Evolutionary conservation across 768 basidiomycete species (phyloP), one percentile per base, ranked within the genome.

Genomic region (Austroboletus eburneus): DNA sequence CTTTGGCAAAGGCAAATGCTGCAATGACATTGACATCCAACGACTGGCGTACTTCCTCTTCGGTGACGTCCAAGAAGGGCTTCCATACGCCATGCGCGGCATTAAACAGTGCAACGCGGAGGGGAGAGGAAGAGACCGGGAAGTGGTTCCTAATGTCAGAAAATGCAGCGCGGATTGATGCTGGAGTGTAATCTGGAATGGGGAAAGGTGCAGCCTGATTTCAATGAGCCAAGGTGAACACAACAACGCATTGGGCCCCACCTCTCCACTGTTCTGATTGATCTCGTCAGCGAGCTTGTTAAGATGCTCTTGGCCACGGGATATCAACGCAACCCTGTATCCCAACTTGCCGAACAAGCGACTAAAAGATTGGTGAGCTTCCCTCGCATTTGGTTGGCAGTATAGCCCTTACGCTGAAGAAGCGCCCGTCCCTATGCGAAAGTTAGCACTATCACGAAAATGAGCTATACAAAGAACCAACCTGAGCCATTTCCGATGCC

Each of bases 61-160:
- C 75, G 0, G 78, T 81, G 20, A 85, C 57, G 12, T 83, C 73
- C 22, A 88, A 66, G 72, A 87, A 88, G 2, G 75, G 74, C 64
- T 84, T 85, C 74, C 78, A 85, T 12, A 79, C 62, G 3, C 73
- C 74, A 27, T 74, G 60, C 0, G 70, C 83, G 2, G 71, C 76
- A 56, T 88, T 88, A 67, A 77, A 88, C 12, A 88, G 56, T 1
- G 83, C 83, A 3, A 73, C 81, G 12, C 77, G 78, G 33, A 87
- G 72, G 23, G 68, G 69, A 3, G 80, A 74, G 39, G 70, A 68
- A 4, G 79, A 69, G 29, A 68, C 64, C 1, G 76, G 68, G 55
- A 72, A 83, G 7, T 55, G 69, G 13, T 61, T 42, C 30, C 74
- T 76, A 55, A 83, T 71, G 14, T 69, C 59, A 4, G 56, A 49